phyloP scores from a whole-genome alignment of 345 rosid genomes.

The Eutrema japonicum region DNA sequence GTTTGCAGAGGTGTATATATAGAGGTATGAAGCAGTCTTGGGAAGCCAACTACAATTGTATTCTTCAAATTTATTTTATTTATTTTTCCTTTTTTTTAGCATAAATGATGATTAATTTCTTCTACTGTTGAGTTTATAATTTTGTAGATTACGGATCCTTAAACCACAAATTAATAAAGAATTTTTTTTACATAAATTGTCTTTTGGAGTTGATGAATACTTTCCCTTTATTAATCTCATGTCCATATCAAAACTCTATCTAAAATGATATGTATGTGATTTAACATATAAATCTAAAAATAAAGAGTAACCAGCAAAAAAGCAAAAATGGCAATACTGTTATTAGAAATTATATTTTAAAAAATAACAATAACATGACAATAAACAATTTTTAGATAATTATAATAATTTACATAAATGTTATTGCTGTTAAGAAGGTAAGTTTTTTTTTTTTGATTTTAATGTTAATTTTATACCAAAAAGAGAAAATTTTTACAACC shows the following conservation, averaged over 20 bases:
- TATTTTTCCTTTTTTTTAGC: background rate
- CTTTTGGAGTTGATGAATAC: slow-evolving; percentile 13
- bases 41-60: slow-evolving; percentile 43
- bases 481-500: too few species aligned
- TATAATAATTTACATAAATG: background rate
- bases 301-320: background rate
- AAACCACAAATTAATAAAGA: background rate
- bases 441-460: too few species aligned
- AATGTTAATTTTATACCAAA: too few species aligned
- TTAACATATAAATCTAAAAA: background rate
- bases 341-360: background rate
- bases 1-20: slow-evolving; percentile 36
- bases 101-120: background rate
- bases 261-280: background rate
- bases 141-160: background rate
- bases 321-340: too few species aligned
- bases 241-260: background rate
- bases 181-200: background rate
- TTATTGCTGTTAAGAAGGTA: background rate
- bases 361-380: background rate
- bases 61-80: background rate
- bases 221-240: background rate
- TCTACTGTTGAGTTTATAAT: background rate
- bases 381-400: background rate
- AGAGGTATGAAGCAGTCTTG: slow-evolving; percentile 31